Percentiles rank a stretch among this genome's conserved stretches.
Evolutionary conservation across 1,284 basidiomycete species (phyloP).

Genomic region (Ganoderma meredithae): DNA sequence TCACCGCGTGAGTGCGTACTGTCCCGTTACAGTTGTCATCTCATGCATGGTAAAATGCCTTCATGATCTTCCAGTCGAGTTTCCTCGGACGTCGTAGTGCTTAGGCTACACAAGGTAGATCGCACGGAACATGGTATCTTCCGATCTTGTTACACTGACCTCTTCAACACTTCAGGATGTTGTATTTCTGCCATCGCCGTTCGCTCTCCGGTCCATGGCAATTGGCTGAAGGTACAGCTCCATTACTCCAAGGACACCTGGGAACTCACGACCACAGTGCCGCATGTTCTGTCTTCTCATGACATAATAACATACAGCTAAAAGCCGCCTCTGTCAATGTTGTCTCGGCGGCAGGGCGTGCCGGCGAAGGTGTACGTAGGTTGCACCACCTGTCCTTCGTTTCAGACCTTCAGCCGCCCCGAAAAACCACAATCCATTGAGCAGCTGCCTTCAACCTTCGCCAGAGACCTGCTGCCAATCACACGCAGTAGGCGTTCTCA

Average conservation of each 20-base stretch:
- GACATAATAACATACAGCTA: background rate
- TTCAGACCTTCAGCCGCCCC: background rate
- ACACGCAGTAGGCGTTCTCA: background rate
- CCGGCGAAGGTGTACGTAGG: background rate
- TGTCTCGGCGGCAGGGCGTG: background rate
- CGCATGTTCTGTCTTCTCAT: background rate
- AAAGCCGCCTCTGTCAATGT: background rate
- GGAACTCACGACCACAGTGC: background rate
- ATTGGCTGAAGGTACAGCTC: background rate
- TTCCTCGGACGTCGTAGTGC: background rate
- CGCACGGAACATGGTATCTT: background rate
- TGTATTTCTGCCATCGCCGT: background rate
- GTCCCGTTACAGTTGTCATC: background rate
- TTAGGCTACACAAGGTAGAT: background rate
- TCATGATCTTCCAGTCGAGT: background rate
- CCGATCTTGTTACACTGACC: background rate
- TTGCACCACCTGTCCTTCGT: background rate
- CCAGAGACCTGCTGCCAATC: background rate
- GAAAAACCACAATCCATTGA: background rate
- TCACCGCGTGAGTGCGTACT: constrained; percentile 2
- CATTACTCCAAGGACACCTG: background rate
- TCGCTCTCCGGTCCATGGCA: background rate
- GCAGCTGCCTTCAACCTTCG: background rate
- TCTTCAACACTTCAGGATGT: background rate
- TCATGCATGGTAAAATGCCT: background rate